Percentiles rank a stretch among this genome's conserved stretches.
Evolutionary conservation across 768 basidiomycete species (phyloP).

Genomic region (Mrakia gelida): DNA sequence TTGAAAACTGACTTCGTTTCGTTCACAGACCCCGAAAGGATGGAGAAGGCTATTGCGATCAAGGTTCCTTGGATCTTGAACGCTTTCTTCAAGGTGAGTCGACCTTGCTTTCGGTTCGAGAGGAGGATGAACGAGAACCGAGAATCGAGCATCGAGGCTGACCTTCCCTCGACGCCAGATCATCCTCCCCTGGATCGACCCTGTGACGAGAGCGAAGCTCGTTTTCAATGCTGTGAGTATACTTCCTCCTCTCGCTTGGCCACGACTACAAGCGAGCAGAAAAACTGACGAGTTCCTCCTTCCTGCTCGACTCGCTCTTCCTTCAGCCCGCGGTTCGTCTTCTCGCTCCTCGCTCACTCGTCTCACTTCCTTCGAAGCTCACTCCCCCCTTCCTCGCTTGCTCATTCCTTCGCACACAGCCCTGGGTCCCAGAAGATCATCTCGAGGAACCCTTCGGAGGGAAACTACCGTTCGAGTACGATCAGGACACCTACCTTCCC

Average conservation of each 20-base stretch:
- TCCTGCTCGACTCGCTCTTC: neutral
- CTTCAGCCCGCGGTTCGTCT: neutral
- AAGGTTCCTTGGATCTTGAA: conserved; percentile 31
- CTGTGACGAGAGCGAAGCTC: conserved; percentile 30
- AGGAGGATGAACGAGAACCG: neutral
- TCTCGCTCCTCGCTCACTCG: neutral
- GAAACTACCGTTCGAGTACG: conserved; percentile 21
- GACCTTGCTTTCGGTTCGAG: conserved; percentile 1
- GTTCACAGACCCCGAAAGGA: conserved; percentile 25
- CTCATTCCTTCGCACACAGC: conserved; percentile 6
- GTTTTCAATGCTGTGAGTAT: conserved; percentile 27
- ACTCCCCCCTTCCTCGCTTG: neutral
- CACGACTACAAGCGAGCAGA: too few species aligned
- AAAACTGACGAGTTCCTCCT: too few species aligned
- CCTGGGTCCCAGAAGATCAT: conserved; percentile 26
- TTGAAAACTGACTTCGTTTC: neutral
- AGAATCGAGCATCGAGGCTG: neutral
- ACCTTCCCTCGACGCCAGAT: conserved; percentile 8
- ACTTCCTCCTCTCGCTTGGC: neutral
- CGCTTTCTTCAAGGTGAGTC: neutral
- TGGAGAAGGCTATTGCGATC: conserved; percentile 31
- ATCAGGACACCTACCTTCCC: conserved; percentile 15
- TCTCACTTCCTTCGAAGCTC: neutral
- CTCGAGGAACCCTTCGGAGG: conserved; percentile 26
- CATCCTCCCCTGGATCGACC: conserved; percentile 32